phyloP scores from a whole-genome alignment of 2,329 filamentous ascomycete species.

The Fusarium sublunatum region DNA sequence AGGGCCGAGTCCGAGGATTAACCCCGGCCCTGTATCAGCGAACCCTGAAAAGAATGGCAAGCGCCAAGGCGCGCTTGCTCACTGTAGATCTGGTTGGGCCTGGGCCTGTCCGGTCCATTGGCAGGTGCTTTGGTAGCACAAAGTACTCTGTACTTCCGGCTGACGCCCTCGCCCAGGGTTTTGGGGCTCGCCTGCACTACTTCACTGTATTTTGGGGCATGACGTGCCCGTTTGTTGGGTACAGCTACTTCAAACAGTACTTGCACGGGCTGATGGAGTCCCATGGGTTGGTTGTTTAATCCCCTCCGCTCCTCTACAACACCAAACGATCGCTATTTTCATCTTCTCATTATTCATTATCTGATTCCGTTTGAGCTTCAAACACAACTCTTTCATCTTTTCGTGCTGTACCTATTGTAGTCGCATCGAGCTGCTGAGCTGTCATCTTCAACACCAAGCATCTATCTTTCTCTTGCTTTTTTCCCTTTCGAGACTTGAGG shows the following conservation, averaged over 20 bases:
- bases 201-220: constrained; percentile 19
- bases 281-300: constrained; percentile 2
- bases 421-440: constrained; percentile 10
- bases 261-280: constrained; percentile 12
- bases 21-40: constrained; percentile 12
- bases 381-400: neutral
- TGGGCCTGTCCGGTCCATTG: neutral
- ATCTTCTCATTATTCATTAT: constrained; percentile 1
- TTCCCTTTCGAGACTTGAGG: constrained; percentile 13
- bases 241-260: constrained; percentile 25
- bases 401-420: neutral
- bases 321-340: constrained; percentile 18
- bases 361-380: neutral
- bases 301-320: constrained; percentile 30
- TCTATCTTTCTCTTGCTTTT: constrained; percentile 35
- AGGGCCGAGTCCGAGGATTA: constrained; percentile 14
- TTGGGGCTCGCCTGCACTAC: constrained; percentile 10
- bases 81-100: constrained; percentile 1
- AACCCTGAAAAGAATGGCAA: constrained; percentile 1
- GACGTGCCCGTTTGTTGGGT: constrained; percentile 30
- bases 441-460: constrained; percentile 10
- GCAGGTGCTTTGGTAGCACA: constrained; percentile 5
- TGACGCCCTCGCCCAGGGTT: neutral
- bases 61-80: constrained; percentile 9
- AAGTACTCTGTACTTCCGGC: constrained; percentile 34